Evolutionary conservation across 495 filamentous ascomycete species (phyloP), one percentile per base, ranked within the genome.

Genomic region (Penicillium maclennaniae): DNA sequence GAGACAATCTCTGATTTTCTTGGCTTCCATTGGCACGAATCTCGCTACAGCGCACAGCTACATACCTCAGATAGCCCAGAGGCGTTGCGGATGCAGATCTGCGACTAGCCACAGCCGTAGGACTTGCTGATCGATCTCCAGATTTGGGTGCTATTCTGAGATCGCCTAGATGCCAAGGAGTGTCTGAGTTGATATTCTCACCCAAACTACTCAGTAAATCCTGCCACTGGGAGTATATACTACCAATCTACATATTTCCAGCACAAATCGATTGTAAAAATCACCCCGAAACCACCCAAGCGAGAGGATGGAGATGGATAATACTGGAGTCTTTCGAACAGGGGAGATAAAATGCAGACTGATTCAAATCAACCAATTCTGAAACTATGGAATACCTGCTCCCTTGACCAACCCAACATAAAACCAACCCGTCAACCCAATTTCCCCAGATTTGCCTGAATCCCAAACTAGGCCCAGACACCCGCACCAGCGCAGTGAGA

Each of bases 31-130:
- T 1, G 38, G 15, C 27, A 38, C 23, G 43, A 20, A 34, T 2
- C 8, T 12, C 53, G 53, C 53, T 26, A 59, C 26, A 45, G 15
- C 58, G 56, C 53, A 49, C 60, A 54, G 15, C 43, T 56, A 45
- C 45, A 56, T 51, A 34, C 3, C 4, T 5, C n/a, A 17, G 2
- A n/a, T n/a, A 26, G 41, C 36, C 20, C 4, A 7, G 23, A 1
- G 8, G 15, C 47, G 46, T 51, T 34, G 26, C 50, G 49, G 36
- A 38, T 47, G 25, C 19, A 41, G 23, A 43, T 49, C 36, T 58
- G 49, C 45, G 57, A 12, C 27, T 14, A 34, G 10, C 31, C 31
- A 34, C 31, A 34, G 31, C 31, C 31, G 8, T 12, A 34, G 31
- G 8, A 14, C 15, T 2, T 0, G 31, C 1, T 34, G 31, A 14